Percentiles rank a stretch among this genome's conserved stretches.
phyloP scores from a whole-genome alignment of 2,329 filamentous ascomycete species.

The Cercospora sesami region DNA sequence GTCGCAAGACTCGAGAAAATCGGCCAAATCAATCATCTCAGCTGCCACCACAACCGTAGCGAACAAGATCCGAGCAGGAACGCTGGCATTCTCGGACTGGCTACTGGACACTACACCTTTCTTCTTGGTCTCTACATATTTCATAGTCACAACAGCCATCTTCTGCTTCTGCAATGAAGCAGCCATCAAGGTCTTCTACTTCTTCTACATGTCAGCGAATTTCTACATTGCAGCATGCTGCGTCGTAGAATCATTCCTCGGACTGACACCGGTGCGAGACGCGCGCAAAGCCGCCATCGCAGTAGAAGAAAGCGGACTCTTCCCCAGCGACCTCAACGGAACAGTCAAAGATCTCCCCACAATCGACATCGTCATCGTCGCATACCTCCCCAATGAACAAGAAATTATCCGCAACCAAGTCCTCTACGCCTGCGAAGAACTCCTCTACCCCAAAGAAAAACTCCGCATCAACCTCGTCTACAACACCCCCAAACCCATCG shows the following conservation, averaged over 20 bases:
- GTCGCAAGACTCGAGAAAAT: constrained; percentile 8
- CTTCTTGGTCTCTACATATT: constrained; percentile 35
- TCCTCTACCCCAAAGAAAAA: constrained; percentile 49
- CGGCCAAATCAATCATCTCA: constrained; percentile 18
- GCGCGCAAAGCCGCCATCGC: constrained; percentile 33
- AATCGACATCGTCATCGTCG: constrained; percentile 52
- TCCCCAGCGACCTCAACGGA: constrained; percentile 33
- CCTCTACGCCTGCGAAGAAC: constrained; percentile 49
- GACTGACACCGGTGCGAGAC: constrained; percentile 35
- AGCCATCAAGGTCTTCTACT: constrained; percentile 38
- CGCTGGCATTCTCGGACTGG: constrained; percentile 33
- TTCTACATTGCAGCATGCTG: constrained; percentile 36
- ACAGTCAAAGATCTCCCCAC: constrained; percentile 41
- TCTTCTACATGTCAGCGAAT: constrained; percentile 38
- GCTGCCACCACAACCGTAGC: constrained; percentile 20
- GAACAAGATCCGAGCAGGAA: constrained; percentile 19
- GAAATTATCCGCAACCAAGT: constrained; percentile 53
- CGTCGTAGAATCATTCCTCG: constrained; percentile 37
- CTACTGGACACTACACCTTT: constrained; percentile 37
- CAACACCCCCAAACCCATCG: constrained; percentile 51
- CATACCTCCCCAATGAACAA: constrained; percentile 54
- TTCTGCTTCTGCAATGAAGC: constrained; percentile 33
- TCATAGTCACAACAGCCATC: constrained; percentile 35
- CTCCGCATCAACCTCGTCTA: constrained; percentile 53
- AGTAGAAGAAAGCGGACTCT: constrained; percentile 30